A percentile compares a stretch with the other conserved stretches of the same genome.
These are phyloP conservation scores for Hansfordia pulvinata DNA, from an alignment of 2,329 filamentous ascomycete genomes.

Conservation along the genomic window DNA sequence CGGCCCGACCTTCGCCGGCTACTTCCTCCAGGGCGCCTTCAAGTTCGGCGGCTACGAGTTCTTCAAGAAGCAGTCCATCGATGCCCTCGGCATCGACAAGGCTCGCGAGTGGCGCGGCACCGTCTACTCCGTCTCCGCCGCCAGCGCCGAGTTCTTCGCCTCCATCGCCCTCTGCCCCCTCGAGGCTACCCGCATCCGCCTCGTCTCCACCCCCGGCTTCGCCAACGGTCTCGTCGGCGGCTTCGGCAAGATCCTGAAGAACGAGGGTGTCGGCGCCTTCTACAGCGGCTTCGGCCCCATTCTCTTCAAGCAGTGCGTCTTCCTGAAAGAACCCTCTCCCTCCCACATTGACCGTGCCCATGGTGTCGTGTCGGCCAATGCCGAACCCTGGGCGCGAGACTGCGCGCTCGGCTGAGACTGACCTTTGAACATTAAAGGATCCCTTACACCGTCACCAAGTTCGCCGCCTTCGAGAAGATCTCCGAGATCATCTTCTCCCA, in stretches of 20 bases:
- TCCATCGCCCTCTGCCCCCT: constrained; percentile 12
- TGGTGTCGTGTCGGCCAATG: no score
- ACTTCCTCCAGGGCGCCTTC: constrained; percentile 13
- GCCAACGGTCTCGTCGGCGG: constrained; percentile 8
- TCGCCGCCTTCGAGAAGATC: constrained; percentile 12
- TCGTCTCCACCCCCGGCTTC: constrained; percentile 12
- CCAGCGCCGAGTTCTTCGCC: constrained; percentile 11
- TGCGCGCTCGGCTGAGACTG: no score
- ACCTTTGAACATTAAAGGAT: no score
- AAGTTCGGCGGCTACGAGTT: constrained; percentile 14
- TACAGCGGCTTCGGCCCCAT: constrained; percentile 13
- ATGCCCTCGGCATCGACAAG: constrained; percentile 10
- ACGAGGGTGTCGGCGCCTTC: constrained; percentile 11
- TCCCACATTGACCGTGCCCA: constrained; percentile 3
- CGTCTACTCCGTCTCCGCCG: constrained; percentile 11
- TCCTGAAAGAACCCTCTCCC: no score
- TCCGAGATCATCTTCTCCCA: constrained; percentile 8
- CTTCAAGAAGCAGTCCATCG: constrained; percentile 11
- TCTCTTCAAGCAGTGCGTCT: constrained; percentile 13
- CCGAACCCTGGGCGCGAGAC: no score
- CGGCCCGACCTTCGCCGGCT: constrained; percentile 12
- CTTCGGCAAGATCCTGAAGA: constrained; percentile 8
- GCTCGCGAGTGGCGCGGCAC: constrained; percentile 9
- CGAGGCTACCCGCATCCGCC: constrained; percentile 12
- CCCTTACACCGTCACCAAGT: constrained; percentile 13